Percentiles rank a stretch among this genome's conserved stretches.
These are phyloP conservation scores for Takakia lepidozioides DNA, from an alignment of 225 moss, liverwort and hornwort genomes.

Conservation along the genomic window DNA sequence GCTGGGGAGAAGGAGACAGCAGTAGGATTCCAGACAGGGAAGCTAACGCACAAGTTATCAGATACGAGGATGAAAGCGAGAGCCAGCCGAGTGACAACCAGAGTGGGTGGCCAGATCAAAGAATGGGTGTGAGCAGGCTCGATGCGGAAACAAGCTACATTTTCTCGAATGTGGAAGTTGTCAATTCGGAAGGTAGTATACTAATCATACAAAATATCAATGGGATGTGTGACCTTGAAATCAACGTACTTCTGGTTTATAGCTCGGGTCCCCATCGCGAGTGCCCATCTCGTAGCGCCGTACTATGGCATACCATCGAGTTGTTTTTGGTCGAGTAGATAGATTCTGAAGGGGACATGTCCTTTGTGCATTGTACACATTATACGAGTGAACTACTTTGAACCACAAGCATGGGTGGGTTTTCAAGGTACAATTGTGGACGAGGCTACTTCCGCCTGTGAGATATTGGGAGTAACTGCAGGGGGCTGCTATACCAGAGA, in stretches of 20 bases:
- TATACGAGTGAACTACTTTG: not conserved
- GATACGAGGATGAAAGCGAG: conserved; percentile 1
- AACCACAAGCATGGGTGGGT: not conserved
- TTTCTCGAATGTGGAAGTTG: conserved; percentile 21
- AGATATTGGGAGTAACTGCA: conserved; percentile 16
- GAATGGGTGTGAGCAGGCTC: conserved; percentile 10
- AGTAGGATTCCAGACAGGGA: conserved; percentile 1
- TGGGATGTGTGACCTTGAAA: conserved; percentile 5
- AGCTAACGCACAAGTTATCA: too few relatives aligned
- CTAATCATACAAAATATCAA: too few relatives aligned
- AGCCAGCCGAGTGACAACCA: not conserved
- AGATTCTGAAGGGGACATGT: not conserved
- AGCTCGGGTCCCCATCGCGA: too few relatives aligned
- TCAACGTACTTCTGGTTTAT: conserved; percentile 4
- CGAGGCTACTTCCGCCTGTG: conserved; percentile 18
- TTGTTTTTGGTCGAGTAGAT: not conserved
- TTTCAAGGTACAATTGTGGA: conserved; percentile 27
- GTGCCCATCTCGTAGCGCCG: too few relatives aligned
- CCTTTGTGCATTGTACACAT: not conserved
- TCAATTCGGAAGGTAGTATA: conserved; percentile 48
- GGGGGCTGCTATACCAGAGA: conserved; percentile 22
- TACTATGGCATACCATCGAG: too few relatives aligned
- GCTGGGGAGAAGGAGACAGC: conserved; percentile 7
- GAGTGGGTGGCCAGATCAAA: not conserved
- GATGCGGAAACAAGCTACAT: conserved; percentile 17